Evolutionary conservation across 2,329 filamentous ascomycete species (phyloP).

Genomic region (Hypoxylon sp.): DNA sequence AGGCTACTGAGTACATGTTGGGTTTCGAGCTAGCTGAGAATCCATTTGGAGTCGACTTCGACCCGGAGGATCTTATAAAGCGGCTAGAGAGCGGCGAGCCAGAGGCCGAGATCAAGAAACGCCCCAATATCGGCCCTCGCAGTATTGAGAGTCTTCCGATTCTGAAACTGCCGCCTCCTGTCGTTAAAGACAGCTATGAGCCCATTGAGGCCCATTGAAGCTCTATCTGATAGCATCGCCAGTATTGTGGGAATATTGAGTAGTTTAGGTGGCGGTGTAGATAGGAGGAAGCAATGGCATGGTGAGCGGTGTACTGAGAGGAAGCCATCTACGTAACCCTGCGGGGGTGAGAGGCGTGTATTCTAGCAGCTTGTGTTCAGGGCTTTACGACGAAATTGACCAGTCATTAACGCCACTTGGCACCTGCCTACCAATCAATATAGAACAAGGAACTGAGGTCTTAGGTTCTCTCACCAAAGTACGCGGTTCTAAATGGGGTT

Average conservation of each 20-base stretch:
- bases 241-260: neutral
- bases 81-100: slow-evolving; percentile 48
- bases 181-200: slow-evolving; percentile 42
- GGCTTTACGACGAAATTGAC: neutral
- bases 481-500: neutral
- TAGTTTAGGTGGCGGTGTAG: slow-evolving; percentile 1
- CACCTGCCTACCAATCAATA: neutral
- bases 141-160: slow-evolving; percentile 30
- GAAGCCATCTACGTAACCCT: neutral
- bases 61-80: slow-evolving; percentile 60
- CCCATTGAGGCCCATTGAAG: slow-evolving; percentile 19
- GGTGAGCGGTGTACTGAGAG: neutral
- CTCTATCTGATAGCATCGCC: neutral
- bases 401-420: neutral
- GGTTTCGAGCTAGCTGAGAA: slow-evolving; percentile 57
- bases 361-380: neutral
- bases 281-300: neutral
- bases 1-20: slow-evolving; percentile 59
- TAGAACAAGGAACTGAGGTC: neutral
- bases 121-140: slow-evolving; percentile 48
- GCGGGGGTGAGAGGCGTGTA: slow-evolving; percentile 4
- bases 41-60: slow-evolving; percentile 61
- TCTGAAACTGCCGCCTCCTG: slow-evolving; percentile 31
- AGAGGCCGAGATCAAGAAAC: slow-evolving; percentile 49
- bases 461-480: neutral